Percentiles rank a stretch among this genome's conserved stretches.
These are phyloP conservation scores for Botrytis squamosa DNA, from an alignment of 2,329 filamentous ascomycete genomes.

Conservation along the genomic window DNA sequence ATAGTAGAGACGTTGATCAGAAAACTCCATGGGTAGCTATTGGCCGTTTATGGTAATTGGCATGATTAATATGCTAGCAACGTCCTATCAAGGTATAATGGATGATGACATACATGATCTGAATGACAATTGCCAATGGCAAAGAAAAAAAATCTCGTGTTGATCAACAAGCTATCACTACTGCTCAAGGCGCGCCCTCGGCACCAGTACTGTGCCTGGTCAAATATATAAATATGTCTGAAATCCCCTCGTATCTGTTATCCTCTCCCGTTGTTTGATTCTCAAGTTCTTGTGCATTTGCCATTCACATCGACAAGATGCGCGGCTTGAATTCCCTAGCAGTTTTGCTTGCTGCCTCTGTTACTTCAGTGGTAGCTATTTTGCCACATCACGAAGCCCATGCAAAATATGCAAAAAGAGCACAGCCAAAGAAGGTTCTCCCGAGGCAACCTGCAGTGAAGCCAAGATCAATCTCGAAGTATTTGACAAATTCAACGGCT, in stretches of 20 bases:
- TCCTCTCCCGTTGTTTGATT: background rate
- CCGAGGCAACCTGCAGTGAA: conserved; percentile 23
- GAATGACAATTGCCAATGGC: background rate
- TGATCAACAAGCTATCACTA: background rate
- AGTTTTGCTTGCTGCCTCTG: conserved; percentile 14
- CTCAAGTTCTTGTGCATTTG: background rate
- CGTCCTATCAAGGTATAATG: background rate
- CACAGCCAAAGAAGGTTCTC: conserved; percentile 12
- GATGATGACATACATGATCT: background rate
- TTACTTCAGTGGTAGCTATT: background rate
- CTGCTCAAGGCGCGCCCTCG: background rate
- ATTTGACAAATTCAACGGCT: conserved; percentile 27
- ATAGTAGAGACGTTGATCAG: background rate
- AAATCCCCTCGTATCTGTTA: too few relatives aligned
- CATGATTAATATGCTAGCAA: background rate
- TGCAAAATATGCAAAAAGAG: conserved; percentile 19
- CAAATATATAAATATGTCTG: background rate
- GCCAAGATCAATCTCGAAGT: conserved; percentile 25
- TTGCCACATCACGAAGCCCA: conserved; percentile 8
- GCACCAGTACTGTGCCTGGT: background rate
- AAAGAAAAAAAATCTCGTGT: background rate
- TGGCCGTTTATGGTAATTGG: background rate
- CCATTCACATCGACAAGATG: conserved; percentile 3
- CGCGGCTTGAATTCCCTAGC: conserved; percentile 9
- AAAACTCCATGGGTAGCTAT: background rate